phyloP scores from a whole-genome alignment of 23 red algal genomes.

The Gracilaria caudata region DNA sequence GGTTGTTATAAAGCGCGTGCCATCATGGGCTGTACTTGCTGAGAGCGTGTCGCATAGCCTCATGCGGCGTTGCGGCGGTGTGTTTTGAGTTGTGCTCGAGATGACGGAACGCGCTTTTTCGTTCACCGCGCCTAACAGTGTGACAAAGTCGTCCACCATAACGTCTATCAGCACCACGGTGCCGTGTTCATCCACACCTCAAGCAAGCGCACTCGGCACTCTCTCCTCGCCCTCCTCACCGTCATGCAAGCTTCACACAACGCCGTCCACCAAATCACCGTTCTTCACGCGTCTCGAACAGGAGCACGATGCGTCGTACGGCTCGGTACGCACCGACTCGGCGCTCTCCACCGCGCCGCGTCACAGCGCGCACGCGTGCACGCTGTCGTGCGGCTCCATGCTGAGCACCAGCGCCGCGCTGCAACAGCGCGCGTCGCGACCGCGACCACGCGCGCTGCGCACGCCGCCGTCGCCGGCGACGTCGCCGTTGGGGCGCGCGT shows the following conservation, averaged over 20 bases:
- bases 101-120: not conserved
- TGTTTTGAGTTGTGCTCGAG: not conserved
- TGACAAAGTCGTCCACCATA: not conserved
- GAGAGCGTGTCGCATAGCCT: too few species aligned
- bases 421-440: not conserved
- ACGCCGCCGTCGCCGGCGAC: not conserved
- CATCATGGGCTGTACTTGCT: too few species aligned
- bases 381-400: conserved; percentile 11
- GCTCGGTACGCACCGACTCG: not conserved
- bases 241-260: not conserved
- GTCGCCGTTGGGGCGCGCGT: not conserved
- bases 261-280: conserved; percentile 25
- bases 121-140: not conserved
- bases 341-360: not conserved
- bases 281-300: conserved; percentile 23
- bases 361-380: not conserved
- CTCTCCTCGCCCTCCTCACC: not conserved
- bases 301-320: conserved; percentile 14
- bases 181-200: not conserved
- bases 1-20: too few species aligned
- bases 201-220: not conserved
- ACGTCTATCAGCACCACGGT: conserved; percentile 22
- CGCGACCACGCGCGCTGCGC: not conserved
- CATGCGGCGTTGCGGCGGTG: too few species aligned
- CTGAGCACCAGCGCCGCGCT: not conserved